Base-by-base conservation (phyloP, 495 filamentous ascomycete genomes). In the Xylaria castorea region DNA sequence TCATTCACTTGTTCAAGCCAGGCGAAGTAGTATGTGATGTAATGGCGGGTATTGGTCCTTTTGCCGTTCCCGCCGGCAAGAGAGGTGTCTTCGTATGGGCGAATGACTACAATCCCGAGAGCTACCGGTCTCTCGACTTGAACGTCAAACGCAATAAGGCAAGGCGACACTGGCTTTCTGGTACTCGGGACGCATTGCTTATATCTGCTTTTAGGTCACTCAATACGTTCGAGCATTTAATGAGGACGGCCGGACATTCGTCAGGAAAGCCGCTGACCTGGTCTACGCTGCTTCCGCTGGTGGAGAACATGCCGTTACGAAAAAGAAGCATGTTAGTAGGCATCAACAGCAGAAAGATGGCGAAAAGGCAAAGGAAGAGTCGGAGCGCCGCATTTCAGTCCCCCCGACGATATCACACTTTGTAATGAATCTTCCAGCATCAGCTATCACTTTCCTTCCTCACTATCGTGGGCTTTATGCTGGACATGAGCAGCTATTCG, bases 11-110 rank as follows among this genome's bases (percentile, higher is more conserved):
- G 67, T 99, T 98, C 83, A 82, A 88, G 51, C 87, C 89, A 1
- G 94, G 96, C 30, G 93, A 98, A 74, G 94, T 94, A 32, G 92
- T 98, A 9, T 94, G 92, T 84, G 96, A 99, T 80, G 93, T 98
- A 71, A 99, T 99, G 96, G 95, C 95, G 11, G 96, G 96, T 42
- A 93, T 99, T 55, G 96, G 96, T 1, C 96, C 96, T 1, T 99
- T 99, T 80, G 95, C 95, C 38, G 85, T 98, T 3, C 96, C 96
- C 0, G 95, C 96, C 1, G 96, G 93, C 34, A 95, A 91, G 83
- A 94, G 92, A 80, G 88, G 89, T 58, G 92, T 94, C n/a, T 95
- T 97, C 75, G 95, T 98, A 48, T 97, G 92, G 92, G 96, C 94
- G 14, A 98, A 98, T 79, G 96, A 99, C 78, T 89, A 98, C 77